A percentile compares a stretch with the other conserved stretches of the same genome.
phyloP scores from a whole-genome alignment of 495 filamentous ascomycete genomes.

The Hypoxylon cercidicola region DNA sequence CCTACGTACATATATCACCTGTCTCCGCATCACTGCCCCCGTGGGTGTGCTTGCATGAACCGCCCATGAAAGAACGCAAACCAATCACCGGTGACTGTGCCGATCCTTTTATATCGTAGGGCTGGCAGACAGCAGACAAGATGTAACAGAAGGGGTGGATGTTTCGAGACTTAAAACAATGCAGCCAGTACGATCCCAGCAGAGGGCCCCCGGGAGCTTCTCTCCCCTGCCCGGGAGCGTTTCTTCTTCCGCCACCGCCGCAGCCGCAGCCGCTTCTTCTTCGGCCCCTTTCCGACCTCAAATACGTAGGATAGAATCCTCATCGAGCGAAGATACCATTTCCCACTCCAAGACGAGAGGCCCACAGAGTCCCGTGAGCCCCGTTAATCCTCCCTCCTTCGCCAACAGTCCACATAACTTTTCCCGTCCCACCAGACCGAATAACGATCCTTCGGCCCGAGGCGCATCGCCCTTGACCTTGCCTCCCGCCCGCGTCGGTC shows the following conservation, averaged over 20 bases:
- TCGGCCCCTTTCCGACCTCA: slow-evolving; percentile 51
- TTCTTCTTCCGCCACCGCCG: slow-evolving; percentile 31
- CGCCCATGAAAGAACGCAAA: slow-evolving; percentile 27
- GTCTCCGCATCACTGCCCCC: too few relatives aligned
- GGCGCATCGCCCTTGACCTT: slow-evolving; percentile 57
- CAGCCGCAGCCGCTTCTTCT: slow-evolving; percentile 39
- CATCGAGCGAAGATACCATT: slow-evolving; percentile 53
- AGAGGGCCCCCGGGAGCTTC: slow-evolving; percentile 65
- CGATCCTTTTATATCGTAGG: slow-evolving; percentile 31
- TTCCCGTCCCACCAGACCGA: slow-evolving; percentile 60
- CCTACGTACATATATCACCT: too few relatives aligned
- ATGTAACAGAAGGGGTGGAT: slow-evolving; percentile 49
- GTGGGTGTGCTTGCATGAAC: too few relatives aligned
- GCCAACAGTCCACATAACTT: slow-evolving; percentile 63
- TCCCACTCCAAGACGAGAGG: slow-evolving; percentile 43
- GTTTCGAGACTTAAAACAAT: slow-evolving; percentile 49
- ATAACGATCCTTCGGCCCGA: slow-evolving; percentile 48
- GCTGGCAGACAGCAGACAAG: slow-evolving; percentile 34
- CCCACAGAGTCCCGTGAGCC: slow-evolving; percentile 44
- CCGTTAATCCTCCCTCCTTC: slow-evolving; percentile 47
- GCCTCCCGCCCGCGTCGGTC: slow-evolving; percentile 53
- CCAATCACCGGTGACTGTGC: too few relatives aligned
- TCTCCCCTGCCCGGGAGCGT: slow-evolving; percentile 56
- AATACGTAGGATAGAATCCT: slow-evolving; percentile 57
- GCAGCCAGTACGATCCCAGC: slow-evolving; percentile 60